Evolutionary conservation across 805 yeast genomes (phyloP).

Genomic region (Blastobotrys muscicola): DNA sequence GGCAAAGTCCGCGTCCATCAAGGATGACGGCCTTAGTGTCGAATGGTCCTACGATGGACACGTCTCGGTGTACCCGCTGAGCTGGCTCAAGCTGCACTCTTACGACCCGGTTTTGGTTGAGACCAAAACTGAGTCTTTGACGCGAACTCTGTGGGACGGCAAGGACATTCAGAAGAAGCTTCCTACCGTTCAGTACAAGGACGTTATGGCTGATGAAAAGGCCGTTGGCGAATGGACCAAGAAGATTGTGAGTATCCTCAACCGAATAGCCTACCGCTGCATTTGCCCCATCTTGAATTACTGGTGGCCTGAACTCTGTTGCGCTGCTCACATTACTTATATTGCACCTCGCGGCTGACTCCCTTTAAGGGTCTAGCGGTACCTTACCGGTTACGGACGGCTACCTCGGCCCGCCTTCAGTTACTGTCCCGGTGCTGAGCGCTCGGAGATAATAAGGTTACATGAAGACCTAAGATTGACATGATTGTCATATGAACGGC

Average conservation of each 20-base stretch:
- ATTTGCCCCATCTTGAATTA: too few relatives aligned
- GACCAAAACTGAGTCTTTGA: slow-evolving; percentile 25
- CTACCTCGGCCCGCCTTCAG: too few relatives aligned
- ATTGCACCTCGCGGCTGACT: too few relatives aligned
- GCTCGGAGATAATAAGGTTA: too few relatives aligned
- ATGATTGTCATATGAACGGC: too few relatives aligned
- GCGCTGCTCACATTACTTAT: too few relatives aligned
- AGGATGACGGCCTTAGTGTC: slow-evolving; percentile 12
- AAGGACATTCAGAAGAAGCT: slow-evolving; percentile 30
- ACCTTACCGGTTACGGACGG: too few relatives aligned
- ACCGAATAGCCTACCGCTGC: too few relatives aligned
- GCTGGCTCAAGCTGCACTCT: slow-evolving; percentile 42
- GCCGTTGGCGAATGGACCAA: slow-evolving; percentile 48
- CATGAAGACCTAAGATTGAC: too few relatives aligned
- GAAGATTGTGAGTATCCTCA: slow-evolving; percentile 29
- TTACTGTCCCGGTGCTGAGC: too few relatives aligned
- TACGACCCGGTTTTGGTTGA: slow-evolving; percentile 40
- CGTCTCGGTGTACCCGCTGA: slow-evolving; percentile 28
- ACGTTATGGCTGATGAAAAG: slow-evolving; percentile 35
- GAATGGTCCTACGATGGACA: slow-evolving; percentile 36
- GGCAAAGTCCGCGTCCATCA: slow-evolving; percentile 16
- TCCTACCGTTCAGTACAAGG: slow-evolving; percentile 42
- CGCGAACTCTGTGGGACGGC: slow-evolving; percentile 37
- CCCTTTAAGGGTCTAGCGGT: too few relatives aligned
- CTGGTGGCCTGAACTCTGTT: too few relatives aligned